phyloP scores from a whole-genome alignment of 2,329 filamentous ascomycete species.

The Fusarium sp. region DNA sequence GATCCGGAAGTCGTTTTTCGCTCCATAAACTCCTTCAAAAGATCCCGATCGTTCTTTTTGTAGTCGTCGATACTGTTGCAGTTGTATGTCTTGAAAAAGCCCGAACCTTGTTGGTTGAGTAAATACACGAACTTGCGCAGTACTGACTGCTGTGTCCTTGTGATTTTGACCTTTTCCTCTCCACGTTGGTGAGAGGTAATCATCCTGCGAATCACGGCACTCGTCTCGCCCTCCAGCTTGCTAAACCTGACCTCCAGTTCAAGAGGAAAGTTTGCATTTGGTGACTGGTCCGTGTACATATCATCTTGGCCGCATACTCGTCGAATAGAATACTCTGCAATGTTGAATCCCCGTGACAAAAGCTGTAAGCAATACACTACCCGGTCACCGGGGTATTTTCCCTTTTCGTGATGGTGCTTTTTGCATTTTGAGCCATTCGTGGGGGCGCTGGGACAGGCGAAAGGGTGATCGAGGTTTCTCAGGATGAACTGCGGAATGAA shows the following conservation, averaged over 20 bases:
- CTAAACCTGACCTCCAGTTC: rapidly evolving
- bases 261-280: rapidly evolving
- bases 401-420: neutral
- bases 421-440: neutral
- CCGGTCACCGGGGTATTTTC: neutral
- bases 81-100: neutral
- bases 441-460: neutral
- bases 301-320: neutral
- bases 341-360: rapidly evolving
- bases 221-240: neutral
- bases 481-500: slow-evolving; percentile 1
- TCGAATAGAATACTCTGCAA: neutral
- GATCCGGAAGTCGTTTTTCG: too few species aligned
- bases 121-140: neutral
- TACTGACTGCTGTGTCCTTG: neutral
- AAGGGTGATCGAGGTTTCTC: neutral
- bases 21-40: neutral
- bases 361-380: neutral
- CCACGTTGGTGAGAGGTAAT: neutral
- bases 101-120: rapidly evolving
- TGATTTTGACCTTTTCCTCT: rapidly evolving
- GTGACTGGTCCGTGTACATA: neutral
- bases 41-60: rapidly evolving
- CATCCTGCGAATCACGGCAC: neutral
- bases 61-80: neutral